A percentile compares a stretch with the other conserved stretches of the same genome.
phyloP scores from a whole-genome alignment of 148 eudicot species.

The Gaultheria prostrata region DNA sequence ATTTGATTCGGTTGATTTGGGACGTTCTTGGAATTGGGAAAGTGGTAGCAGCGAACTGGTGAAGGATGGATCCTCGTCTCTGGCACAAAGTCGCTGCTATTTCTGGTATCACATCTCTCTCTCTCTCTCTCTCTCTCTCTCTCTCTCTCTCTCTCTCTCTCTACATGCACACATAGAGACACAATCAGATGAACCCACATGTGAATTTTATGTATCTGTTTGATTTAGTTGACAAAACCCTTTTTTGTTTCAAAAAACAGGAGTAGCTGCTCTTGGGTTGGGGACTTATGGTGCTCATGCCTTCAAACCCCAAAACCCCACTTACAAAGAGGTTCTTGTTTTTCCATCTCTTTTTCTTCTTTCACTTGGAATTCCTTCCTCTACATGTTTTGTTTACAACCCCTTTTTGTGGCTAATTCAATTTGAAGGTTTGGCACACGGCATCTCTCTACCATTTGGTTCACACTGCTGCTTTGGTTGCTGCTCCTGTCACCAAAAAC shows the following conservation, averaged over 20 bases:
- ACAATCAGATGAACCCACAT: neutral
- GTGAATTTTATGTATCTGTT: neutral
- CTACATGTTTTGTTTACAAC: neutral
- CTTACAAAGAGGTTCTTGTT: conserved; percentile 68
- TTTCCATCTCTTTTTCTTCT: neutral
- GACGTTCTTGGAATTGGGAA: neutral
- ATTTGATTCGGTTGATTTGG: too few species aligned
- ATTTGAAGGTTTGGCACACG: conserved; percentile 79
- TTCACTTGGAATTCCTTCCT: neutral
- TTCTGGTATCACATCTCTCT: conserved; percentile 39
- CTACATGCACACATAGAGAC: neutral
- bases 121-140: too few species aligned
- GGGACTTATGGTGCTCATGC: conserved; percentile 91
- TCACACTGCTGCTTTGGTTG: conserved; percentile 80
- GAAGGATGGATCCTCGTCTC: conserved; percentile 52
- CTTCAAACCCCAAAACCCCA: conserved; percentile 75
- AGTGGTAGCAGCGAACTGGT: neutral
- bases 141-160: too few species aligned
- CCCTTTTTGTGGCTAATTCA: neutral
- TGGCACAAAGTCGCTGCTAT: conserved; percentile 91
- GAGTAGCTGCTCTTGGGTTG: conserved; percentile 77
- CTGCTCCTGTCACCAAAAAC: conserved; percentile 63
- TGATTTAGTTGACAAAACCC: neutral
- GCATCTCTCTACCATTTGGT: conserved; percentile 87
- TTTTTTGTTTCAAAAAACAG: conserved; percentile 26